Percentiles rank a stretch among this genome's conserved stretches.
Evolutionary conservation across 1,284 basidiomycete species (phyloP).

Genomic region (Sanguinoderma infundibulare): DNA sequence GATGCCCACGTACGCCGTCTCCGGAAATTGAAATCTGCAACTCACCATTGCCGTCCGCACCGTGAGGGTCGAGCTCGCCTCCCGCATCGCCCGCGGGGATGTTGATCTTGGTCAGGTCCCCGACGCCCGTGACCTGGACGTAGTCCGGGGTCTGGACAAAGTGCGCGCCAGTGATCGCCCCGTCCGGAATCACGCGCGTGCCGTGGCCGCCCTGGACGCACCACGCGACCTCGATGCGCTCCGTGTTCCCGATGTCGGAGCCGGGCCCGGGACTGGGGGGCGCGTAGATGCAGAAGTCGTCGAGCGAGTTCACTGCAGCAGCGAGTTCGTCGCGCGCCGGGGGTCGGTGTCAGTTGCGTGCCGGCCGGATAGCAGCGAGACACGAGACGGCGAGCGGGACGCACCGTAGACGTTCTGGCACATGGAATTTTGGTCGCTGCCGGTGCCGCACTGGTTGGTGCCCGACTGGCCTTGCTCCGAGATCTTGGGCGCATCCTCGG

Average conservation of each 20-base stretch:
- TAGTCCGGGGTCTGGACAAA: constrained; percentile 72
- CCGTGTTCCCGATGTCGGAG: constrained; percentile 58
- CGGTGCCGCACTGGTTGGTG: constrained; percentile 68
- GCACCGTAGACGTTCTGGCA: constrained; percentile 72
- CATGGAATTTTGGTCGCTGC: constrained; percentile 56
- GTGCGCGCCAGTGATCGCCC: constrained; percentile 75
- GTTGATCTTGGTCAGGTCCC: constrained; percentile 71
- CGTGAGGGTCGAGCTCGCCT: constrained; percentile 68
- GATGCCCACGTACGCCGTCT: too few species aligned
- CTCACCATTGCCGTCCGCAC: constrained; percentile 58
- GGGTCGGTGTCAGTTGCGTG: too few species aligned
- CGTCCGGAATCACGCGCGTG: constrained; percentile 77
- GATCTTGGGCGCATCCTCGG: constrained; percentile 49
- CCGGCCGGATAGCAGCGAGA: too few species aligned
- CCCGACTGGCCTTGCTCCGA: constrained; percentile 66
- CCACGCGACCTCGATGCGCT: constrained; percentile 73
- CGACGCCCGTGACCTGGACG: constrained; percentile 70
- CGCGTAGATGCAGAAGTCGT: constrained; percentile 64
- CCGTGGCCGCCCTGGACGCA: constrained; percentile 70
- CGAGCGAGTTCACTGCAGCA: constrained; percentile 65
- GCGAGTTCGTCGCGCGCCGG: too few species aligned
- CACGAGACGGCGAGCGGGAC: too few species aligned
- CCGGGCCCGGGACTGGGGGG: constrained; percentile 60
- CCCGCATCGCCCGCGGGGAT: constrained; percentile 63
- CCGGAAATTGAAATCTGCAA: neutral